Percentiles rank a stretch among this genome's conserved stretches.
phyloP scores from a whole-genome alignment of 805 yeast species.

The Candida sakaeoensis region DNA sequence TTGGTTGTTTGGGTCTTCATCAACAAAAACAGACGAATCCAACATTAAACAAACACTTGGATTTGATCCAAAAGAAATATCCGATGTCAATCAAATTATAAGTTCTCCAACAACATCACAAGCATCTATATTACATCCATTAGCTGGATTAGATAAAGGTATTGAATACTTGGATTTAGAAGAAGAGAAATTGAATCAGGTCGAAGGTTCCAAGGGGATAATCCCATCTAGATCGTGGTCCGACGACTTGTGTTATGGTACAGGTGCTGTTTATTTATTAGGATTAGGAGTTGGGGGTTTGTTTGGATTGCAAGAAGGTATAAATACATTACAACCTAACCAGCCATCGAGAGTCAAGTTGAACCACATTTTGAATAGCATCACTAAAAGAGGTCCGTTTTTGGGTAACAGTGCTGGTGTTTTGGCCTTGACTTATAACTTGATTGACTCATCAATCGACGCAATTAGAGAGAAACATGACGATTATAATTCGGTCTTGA shows the following conservation, averaged over 20 bases:
- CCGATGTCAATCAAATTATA: slow-evolving; percentile 61
- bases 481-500: slow-evolving; percentile 72
- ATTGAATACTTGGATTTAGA: slow-evolving; percentile 89
- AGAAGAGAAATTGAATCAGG: slow-evolving; percentile 63
- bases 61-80: slow-evolving; percentile 61
- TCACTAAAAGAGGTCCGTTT: slow-evolving; percentile 94
- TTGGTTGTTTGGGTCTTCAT: slow-evolving; percentile 47
- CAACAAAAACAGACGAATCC: slow-evolving; percentile 15
- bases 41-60: slow-evolving; percentile 41
- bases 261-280: slow-evolving; percentile 86
- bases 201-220: slow-evolving; percentile 86
- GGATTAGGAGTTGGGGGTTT: slow-evolving; percentile 90
- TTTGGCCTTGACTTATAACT: slow-evolving; percentile 82
- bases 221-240: slow-evolving; percentile 97
- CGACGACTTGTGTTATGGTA: slow-evolving; percentile 96
- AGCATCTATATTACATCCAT: slow-evolving; percentile 59
- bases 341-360: slow-evolving; percentile 78
- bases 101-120: slow-evolving; percentile 44
- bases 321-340: slow-evolving; percentile 68
- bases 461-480: slow-evolving; percentile 86
- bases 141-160: slow-evolving; percentile 88
- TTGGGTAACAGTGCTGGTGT: slow-evolving; percentile 95
- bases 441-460: slow-evolving; percentile 77
- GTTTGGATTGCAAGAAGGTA: slow-evolving; percentile 84
- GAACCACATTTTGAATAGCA: slow-evolving; percentile 85